These are phyloP conservation scores for Mortierella sp. DNA, from an alignment of 371 early-diverging fungal species.

Conservation along the genomic window DNA sequence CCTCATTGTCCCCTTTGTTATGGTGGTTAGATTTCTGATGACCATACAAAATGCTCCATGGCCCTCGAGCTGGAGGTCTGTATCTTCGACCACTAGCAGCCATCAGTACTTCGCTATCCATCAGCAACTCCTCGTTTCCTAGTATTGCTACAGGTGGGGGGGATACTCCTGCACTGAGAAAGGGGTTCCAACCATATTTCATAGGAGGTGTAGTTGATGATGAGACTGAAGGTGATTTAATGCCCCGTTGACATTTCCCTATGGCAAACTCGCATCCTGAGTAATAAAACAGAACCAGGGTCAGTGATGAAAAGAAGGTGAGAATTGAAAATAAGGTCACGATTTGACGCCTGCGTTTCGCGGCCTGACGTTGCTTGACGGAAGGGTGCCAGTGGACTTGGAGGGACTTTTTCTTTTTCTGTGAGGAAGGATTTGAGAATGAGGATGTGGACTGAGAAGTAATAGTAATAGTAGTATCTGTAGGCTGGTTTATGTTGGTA, in stretches of 20 bases:
- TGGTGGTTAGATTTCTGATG: background rate
- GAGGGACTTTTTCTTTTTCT: conserved; percentile 19
- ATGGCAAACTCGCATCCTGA: conserved; percentile 42
- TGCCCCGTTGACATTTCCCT: conserved; percentile 28
- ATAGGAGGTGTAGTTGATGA: background rate
- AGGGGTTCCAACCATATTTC: background rate
- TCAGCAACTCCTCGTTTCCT: conserved; percentile 13
- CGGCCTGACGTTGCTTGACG: conserved; percentile 33
- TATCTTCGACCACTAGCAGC: conserved; percentile 5
- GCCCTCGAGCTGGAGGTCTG: background rate
- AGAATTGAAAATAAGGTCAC: conserved; percentile 20
- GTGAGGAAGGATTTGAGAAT: background rate
- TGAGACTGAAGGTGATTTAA: background rate
- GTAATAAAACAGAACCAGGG: conserved; percentile 27
- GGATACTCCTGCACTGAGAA: background rate
- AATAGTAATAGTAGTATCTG: background rate
- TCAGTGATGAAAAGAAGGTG: conserved; percentile 32
- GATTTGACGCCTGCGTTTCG: conserved; percentile 33
- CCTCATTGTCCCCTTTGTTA: background rate
- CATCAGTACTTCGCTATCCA: conserved; percentile 10
- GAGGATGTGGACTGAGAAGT: background rate
- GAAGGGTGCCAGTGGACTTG: conserved; percentile 51
- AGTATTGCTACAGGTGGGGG: background rate
- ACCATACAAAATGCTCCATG: conserved; percentile 16
- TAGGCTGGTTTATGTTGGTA: background rate